Conservation (phyloP, 176 grass and related monocot genomes). For the Lolium multiflorum region DNA sequence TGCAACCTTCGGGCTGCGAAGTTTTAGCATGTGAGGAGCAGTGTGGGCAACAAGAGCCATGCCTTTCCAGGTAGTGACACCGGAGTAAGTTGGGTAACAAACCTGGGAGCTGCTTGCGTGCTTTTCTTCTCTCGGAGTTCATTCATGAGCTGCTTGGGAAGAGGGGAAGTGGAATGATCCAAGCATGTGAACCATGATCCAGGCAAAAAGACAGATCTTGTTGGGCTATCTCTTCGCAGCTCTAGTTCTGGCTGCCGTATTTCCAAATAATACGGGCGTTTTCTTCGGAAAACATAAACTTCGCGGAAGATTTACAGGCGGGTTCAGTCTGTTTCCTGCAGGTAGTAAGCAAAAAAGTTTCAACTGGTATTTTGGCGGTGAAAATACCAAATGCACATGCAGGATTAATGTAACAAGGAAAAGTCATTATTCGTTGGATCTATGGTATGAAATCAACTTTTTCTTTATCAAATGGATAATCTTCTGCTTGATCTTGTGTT, state of each 20-base stretch:
- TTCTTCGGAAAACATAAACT: not conserved
- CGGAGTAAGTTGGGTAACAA: conserved; percentile 30
- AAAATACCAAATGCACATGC: conserved; percentile 20
- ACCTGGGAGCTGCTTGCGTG: not conserved
- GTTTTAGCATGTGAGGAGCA: conserved; percentile 37
- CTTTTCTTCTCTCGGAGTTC: conserved; percentile 33
- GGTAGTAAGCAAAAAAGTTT: not conserved
- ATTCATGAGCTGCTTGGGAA: conserved; percentile 27
- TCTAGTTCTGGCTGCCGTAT: not conserved
- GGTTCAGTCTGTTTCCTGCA: not conserved
- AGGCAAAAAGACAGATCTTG: conserved; percentile 46
- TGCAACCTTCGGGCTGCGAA: conserved; percentile 41
- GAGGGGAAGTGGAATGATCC: conserved; percentile 33
- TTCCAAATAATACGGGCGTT: not conserved
- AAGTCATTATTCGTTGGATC: not conserved
- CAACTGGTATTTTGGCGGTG: not conserved
- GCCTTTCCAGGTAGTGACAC: conserved; percentile 12
- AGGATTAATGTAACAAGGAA: not conserved
- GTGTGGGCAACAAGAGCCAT: conserved; percentile 37
- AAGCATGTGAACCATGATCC: conserved; percentile 56
- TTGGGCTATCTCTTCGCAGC: conserved; percentile 25
- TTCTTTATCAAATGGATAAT: conserved; percentile 14
- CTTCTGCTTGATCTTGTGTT: not conserved
- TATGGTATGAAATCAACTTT: conserved; percentile 2
- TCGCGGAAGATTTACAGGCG: not conserved